Evolutionary conservation across 2,329 filamentous ascomycete species (phyloP), one percentile per base, ranked within the genome.

Genomic region (Hymenoscyphus fraxineus): DNA sequence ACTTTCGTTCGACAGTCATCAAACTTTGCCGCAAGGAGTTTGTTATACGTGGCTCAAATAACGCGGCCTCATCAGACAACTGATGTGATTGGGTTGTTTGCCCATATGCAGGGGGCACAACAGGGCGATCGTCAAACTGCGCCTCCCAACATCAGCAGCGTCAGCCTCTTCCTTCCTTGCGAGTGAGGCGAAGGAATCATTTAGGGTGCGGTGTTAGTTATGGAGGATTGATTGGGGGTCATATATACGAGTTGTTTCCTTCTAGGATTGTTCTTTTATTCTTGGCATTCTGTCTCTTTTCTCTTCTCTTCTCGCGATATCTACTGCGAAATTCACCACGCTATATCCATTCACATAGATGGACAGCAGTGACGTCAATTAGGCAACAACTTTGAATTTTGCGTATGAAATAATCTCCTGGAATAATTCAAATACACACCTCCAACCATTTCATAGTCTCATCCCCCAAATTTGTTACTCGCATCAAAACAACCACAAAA

Each of bases 171-270:
- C 44, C 44, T 51, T 51, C n/a, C 44, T 51, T 22, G 3, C 6
- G 44, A 9, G 41, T 44, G 44, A 22, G 44, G 44, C 44, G 44
- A 51, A 51, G 44, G 44, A 51, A 51, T 35, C 6, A 7, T 6
- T 35, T 35, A 4, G 44, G n/a, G 22, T 22, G 19, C n/a, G 19
- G n/a, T 22, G 9, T 51, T 51, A 12, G 22, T 22, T n/a, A 19
- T n/a, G n/a, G 44, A 51, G 44, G 19, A 27, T 51, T 51, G 27
- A 51, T 27, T 51, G 44, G 44, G 44, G 44, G 22, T 51, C 44
- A 51, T 51, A 51, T 51, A 51, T 51, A 51, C 44, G 44, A 51
- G 44, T 22, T 51, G 44, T 51, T 51, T 51, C 44, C 44, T 51
- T 51, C 44, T 51, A 51, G n/a, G 32, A n/a, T 57, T 38, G 35